Percentiles rank a stretch among this genome's conserved stretches.
Evolutionary conservation across 2,329 filamentous ascomycete species (phyloP).

Genomic region (Phoma sp.): DNA sequence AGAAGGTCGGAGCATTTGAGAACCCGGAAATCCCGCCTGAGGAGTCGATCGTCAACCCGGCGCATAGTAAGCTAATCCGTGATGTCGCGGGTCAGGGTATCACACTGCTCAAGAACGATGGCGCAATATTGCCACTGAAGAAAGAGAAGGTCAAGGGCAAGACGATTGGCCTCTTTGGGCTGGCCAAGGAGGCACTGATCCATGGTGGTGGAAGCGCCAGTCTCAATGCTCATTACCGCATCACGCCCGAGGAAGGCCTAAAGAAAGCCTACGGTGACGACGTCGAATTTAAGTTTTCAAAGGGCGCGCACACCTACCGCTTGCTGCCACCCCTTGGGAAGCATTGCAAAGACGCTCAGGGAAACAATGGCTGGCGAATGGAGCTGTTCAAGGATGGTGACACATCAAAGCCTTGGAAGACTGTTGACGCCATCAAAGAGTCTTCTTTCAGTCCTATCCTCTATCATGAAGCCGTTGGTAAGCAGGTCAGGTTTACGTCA

Average conservation of each 20-base stretch:
- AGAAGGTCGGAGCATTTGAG: slow-evolving; percentile 67
- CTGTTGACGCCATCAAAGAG: slow-evolving; percentile 32
- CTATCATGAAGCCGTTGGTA: slow-evolving; percentile 31
- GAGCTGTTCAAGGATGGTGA: slow-evolving; percentile 37
- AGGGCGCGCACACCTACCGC: slow-evolving; percentile 47
- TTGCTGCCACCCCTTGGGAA: slow-evolving; percentile 39
- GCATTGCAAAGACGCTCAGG: slow-evolving; percentile 36
- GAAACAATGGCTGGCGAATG: slow-evolving; percentile 43
- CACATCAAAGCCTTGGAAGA: slow-evolving; percentile 34
- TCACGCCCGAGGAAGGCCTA: slow-evolving; percentile 37
- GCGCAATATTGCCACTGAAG: slow-evolving; percentile 66
- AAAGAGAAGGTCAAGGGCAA: slow-evolving; percentile 64
- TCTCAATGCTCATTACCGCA: slow-evolving; percentile 36
- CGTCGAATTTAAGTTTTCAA: slow-evolving; percentile 42
- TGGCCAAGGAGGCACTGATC: slow-evolving; percentile 60
- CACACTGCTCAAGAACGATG: slow-evolving; percentile 77
- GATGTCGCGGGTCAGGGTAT: slow-evolving; percentile 71
- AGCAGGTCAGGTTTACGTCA: slow-evolving; percentile 32
- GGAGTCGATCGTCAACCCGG: slow-evolving; percentile 68
- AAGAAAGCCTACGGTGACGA: slow-evolving; percentile 36
- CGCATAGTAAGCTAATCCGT: slow-evolving; percentile 67
- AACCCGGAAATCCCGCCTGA: slow-evolving; percentile 65
- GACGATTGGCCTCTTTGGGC: slow-evolving; percentile 74
- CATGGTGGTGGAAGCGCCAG: slow-evolving; percentile 46
- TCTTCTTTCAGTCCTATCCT: slow-evolving; percentile 37